Evolutionary conservation across 768 basidiomycete species (phyloP), one percentile per base, ranked within the genome.

Genomic region (Mycena alexandri): DNA sequence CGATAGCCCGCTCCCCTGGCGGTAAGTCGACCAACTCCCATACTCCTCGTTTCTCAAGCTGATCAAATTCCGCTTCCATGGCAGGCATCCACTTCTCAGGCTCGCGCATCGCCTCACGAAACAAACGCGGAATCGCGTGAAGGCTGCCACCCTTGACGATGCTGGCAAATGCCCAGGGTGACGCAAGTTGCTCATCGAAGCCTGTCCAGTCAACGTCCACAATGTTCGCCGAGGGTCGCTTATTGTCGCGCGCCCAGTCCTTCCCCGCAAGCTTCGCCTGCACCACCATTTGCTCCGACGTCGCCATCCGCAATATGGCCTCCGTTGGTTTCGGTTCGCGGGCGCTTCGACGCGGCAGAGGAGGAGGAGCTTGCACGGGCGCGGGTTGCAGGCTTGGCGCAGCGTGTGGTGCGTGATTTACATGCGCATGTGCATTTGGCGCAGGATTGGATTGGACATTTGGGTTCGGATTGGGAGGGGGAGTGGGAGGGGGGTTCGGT

Each of bases 1-100:
- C 62, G 13, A 63, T 75, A 71, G 51, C 69, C 70, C 16, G 78
- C 76, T 52, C 52, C 16, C 63, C 63, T 17, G 43, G 22, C 4
- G 68, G 68, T 22, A 47, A 55, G 50, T 65, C 36, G 33, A 60
- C 56, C 33, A 65, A 42, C n/a, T 48, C 24, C 58, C 63, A 70
- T 16, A 61, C 54, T 8, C 59, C 59, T 8, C 53, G 51, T 7
- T 52, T 51, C 34, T 60, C 55, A 11, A 70, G 54, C 52, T 60
- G 58, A 36, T 61, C 51, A 8, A 52, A 25, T 25, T 70, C 68
- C 11, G 16, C 38, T 34, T 54, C 5, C 68, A 69, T 65, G 1
- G 63, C 57, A 33, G 53, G 54, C 38, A 19, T 7, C 63, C 64
- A 70, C 9, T 33, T 24, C 3, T 61, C 51, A 0, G 63, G 34